phyloP scores from a whole-genome alignment of 345 rosid species.

The Kernera saxatilis region DNA sequence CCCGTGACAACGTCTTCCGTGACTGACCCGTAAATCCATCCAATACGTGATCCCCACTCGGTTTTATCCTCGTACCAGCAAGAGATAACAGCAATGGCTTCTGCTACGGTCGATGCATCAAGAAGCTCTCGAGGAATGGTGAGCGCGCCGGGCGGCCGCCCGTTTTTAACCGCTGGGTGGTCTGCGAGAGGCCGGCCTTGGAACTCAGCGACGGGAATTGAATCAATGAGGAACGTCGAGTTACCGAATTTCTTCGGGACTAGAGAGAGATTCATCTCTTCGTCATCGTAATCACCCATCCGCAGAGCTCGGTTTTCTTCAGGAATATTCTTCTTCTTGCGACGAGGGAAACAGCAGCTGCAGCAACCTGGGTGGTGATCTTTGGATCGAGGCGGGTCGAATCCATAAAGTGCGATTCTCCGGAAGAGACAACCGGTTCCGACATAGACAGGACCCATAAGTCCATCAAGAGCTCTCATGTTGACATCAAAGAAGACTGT shows the following conservation, averaged over 20 bases:
- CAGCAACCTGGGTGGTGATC: conserved; percentile 62
- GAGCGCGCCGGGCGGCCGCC: conserved; percentile 94
- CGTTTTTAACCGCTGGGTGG: conserved; percentile 90
- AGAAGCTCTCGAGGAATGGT: conserved; percentile 87
- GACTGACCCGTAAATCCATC: conserved; percentile 99
- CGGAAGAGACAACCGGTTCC: conserved; percentile 98
- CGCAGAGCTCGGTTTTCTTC: conserved; percentile 80
- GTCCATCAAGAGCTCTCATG: conserved; percentile 99
- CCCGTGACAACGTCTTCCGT: conserved; percentile 99
- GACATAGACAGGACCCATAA: conserved; percentile 96
- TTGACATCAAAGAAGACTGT: conserved; percentile 98
- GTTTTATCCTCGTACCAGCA: conserved; percentile 99
- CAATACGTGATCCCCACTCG: conserved; percentile 95
- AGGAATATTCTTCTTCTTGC: conserved; percentile 47
- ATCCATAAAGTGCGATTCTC: conserved; percentile 87
- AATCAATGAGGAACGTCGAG: conserved; percentile 76
- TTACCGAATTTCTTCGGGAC: conserved; percentile 86
- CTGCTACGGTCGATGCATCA: conserved; percentile 92
- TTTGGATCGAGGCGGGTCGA: conserved; percentile 81
- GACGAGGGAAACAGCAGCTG: conserved; percentile 61
- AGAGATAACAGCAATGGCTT: conserved; percentile 94
- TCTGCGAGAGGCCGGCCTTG: conserved; percentile 99
- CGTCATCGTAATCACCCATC: conserved; percentile 88
- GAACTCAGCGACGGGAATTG: conserved; percentile 87
- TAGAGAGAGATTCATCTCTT: conserved; percentile 66